Conservation (phyloP, 805 yeast species). For the Metschnikowia continentalis region DNA sequence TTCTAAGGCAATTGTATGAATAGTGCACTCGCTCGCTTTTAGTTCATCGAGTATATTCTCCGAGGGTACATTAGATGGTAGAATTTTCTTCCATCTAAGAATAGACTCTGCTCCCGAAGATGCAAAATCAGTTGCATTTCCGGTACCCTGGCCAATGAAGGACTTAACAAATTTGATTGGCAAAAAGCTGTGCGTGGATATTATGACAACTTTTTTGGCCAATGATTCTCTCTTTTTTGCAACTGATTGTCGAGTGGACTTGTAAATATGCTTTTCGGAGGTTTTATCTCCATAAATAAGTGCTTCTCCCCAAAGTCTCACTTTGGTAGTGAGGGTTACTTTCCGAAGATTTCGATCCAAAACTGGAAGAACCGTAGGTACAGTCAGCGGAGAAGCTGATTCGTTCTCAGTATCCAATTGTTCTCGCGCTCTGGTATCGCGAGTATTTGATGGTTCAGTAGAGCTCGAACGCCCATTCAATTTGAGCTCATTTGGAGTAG, state of each 20-base stretch:
- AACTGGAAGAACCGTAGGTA: slow-evolving; percentile 12
- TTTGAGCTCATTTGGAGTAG: neutral
- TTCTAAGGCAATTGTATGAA: slow-evolving; percentile 38
- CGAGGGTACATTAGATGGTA: neutral
- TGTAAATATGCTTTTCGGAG: slow-evolving; percentile 16
- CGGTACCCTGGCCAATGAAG: slow-evolving; percentile 35
- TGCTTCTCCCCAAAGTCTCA: slow-evolving; percentile 19
- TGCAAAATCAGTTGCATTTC: slow-evolving; percentile 23
- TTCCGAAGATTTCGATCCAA: slow-evolving; percentile 18
- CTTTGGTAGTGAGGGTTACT: slow-evolving; percentile 19
- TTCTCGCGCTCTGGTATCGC: neutral
- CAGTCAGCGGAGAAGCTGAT: neutral
- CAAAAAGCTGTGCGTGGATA: slow-evolving; percentile 38
- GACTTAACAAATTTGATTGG: slow-evolving; percentile 38
- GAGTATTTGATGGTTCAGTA: neutral
- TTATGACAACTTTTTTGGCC: slow-evolving; percentile 23
- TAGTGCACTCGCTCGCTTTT: slow-evolving; percentile 17
- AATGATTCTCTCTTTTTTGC: slow-evolving; percentile 3
- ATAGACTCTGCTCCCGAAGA: neutral
- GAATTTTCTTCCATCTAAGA: neutral
- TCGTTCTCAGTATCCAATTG: neutral
- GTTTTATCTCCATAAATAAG: slow-evolving; percentile 11
- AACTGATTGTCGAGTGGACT: slow-evolving; percentile 8
- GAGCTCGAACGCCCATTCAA: neutral
- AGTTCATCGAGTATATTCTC: neutral